Evolutionary conservation across 2,329 filamentous ascomycete genomes (phyloP), one percentile per base, ranked within the genome.

Genomic region (Microcyclospora pomicola): DNA sequence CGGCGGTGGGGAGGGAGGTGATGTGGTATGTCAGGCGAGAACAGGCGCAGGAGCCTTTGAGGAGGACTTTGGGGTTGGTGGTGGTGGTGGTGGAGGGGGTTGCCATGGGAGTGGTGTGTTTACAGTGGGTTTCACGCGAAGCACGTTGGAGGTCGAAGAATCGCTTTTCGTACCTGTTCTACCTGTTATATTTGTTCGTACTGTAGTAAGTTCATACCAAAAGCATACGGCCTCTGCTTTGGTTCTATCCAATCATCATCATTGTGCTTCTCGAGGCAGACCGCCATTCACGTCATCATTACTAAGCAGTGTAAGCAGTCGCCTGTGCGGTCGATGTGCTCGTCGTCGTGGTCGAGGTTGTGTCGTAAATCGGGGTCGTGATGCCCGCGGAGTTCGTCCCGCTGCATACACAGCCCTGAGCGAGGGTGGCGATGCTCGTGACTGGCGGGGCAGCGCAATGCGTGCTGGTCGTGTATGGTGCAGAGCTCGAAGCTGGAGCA

Each of bases 391-490:
- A 28, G 7, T 24, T 31, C 2, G 33, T 38, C 1, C 41, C 38
- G 12, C 29, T 34, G 39, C 56, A 59, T 0, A 56, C 50, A 39
- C 56, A 59, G 1, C 53, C 53, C 33, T 51, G 49, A 4, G 45
- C 47, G 4, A 49, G 37, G 2, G 40, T 42, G 3, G 36, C 36
- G 15, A 49, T 41, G 35, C 55, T 58, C 14, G 32, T 62, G 14
- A 55, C 43, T 6, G 56, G 57, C 15, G 56, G 51, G 0, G 40
- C 50, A 19, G 56, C 50, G 36, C 57, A 60, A 47, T 53, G 55
- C 9, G 54, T 50, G 13, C 46, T 55, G 7, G 52, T 50, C 3
- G 56, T 59, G 48, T 49, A 60, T 1, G 56, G 44, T 27, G 41
- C 40, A 6, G 45, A 48, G 11, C 42, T 58, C 0, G 54, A 56